Conservation (phyloP, 345 rosid species). For the Hibiscus tridactylites region DNA sequence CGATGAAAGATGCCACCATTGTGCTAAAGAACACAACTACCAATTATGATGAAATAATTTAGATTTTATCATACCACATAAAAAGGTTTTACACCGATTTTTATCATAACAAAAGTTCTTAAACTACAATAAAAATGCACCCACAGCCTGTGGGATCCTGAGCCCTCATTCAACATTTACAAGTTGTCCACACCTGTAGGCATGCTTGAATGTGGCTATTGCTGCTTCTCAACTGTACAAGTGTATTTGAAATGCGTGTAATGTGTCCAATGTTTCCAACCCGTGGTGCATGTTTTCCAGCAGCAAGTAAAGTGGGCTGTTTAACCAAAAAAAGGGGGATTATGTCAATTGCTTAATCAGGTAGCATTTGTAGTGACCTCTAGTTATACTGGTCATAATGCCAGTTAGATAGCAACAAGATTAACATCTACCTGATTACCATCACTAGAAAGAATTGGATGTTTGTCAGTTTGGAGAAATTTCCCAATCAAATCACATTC, state of each 20-base stretch:
- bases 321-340: slow-evolving; percentile 14
- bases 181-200: slow-evolving; percentile 54
- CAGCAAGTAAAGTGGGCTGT: slow-evolving; percentile 75
- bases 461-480: slow-evolving; percentile 64
- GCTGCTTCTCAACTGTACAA: slow-evolving; percentile 62
- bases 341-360: slow-evolving; percentile 57
- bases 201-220: slow-evolving; percentile 46
- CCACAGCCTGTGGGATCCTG: not conserved
- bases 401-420: not conserved
- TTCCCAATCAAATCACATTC: slow-evolving; percentile 80
- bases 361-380: not conserved
- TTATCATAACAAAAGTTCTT: not conserved
- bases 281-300: slow-evolving; percentile 67
- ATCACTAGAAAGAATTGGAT: slow-evolving; percentile 48
- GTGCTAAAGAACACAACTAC: not conserved
- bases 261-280: slow-evolving; percentile 89
- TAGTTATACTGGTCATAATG: not conserved
- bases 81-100: not conserved
- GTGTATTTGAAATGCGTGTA: slow-evolving; percentile 74
- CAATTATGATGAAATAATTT: not conserved
- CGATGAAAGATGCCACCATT: not conserved
- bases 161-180: not conserved
- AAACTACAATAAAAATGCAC: not conserved
- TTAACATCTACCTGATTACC: slow-evolving; percentile 36
- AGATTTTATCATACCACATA: not conserved